Evolutionary conservation across 768 basidiomycete genomes (phyloP), one percentile per base, ranked within the genome.

Genomic region (Tubosaeta sp.): DNA sequence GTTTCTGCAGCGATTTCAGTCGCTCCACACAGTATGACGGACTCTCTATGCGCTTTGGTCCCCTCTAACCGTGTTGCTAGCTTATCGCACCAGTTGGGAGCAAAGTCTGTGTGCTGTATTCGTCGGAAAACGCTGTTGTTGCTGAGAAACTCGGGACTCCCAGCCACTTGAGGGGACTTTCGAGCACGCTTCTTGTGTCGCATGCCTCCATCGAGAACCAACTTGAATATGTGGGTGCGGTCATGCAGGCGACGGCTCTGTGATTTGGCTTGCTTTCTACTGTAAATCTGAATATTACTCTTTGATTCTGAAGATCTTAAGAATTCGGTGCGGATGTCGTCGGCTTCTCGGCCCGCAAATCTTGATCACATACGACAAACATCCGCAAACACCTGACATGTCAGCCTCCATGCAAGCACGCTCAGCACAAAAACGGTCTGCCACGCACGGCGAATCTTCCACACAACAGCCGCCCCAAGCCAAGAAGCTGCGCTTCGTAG

Each of bases 401-500:
- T 21, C 8, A 10, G 27, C 38, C 43, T 44, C 27, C 25, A 71
- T 76, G 76, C 67, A 70, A 30, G 51, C 71, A 43, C 69, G 75
- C 54, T 64, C 68, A 19, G 63, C 71, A 19, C 72, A 66, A 25
- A 79, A 79, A 57, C 75, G 77, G 41, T 66, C 73, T 27, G 76
- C 76, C 34, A 62, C 59, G 16, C 64, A 66, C 6, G 66, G 61
- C 1, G 76, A 73, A 25, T 61, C 69, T 2, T 64, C 69, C 1
- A 54, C 66, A 18, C 68, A 65, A 8, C 61, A 66, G 24, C 59
- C 49, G 22, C 56, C 58, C 10, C 59, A 56, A 9, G 56, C 73
- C 3, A 90, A 90, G 69, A 89, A 87, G 61, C 83, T 86, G n/a
- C 84, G 88, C 44, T 86, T 90, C 53, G 76, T 84, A 24, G 87